These are phyloP conservation scores for Paracoccidioides brasiliensis DNA, from an alignment of 2,329 filamentous ascomycete species.

Conservation along the genomic window DNA sequence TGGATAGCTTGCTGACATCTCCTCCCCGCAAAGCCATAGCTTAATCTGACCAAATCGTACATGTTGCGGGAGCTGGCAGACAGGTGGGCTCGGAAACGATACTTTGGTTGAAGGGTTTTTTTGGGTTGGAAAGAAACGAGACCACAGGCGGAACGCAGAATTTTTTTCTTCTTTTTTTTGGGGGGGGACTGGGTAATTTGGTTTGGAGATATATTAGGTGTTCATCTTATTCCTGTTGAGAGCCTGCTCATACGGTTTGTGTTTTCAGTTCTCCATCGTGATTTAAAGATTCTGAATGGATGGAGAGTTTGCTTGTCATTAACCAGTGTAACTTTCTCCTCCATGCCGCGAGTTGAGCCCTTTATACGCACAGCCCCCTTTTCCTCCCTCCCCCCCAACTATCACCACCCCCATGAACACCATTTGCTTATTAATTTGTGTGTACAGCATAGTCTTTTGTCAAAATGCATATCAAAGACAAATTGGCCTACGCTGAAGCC, in stretches of 20 bases:
- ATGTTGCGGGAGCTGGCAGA: constrained; percentile 44
- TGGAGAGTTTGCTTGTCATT: too few relatives aligned
- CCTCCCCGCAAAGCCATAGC: background rate
- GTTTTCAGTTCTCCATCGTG: background rate
- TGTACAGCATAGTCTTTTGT: background rate
- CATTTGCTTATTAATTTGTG: constrained; percentile 1
- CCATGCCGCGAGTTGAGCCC: too few relatives aligned
- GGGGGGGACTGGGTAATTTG: background rate
- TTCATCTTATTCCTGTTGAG: background rate
- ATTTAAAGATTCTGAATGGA: too few relatives aligned
- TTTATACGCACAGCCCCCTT: too few relatives aligned
- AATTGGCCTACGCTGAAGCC: constrained; percentile 69
- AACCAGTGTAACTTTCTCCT: too few relatives aligned
- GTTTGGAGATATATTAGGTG: background rate
- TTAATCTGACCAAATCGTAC: constrained; percentile 19
- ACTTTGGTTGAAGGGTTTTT: constrained; percentile 29
- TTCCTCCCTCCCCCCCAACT: background rate
- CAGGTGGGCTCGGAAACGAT: constrained; percentile 35
- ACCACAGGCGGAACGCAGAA: constrained; percentile 13
- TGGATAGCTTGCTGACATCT: background rate
- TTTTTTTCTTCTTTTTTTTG: background rate
- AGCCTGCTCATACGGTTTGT: background rate
- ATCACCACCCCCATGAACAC: background rate
- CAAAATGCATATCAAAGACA: constrained; percentile 91
- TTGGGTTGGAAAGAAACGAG: constrained; percentile 4